A percentile compares a stretch with the other conserved stretches of the same genome.
These are phyloP conservation scores for Fraxinus sp. DNA, from an alignment of 305 asterid species.

Conservation along the genomic window DNA sequence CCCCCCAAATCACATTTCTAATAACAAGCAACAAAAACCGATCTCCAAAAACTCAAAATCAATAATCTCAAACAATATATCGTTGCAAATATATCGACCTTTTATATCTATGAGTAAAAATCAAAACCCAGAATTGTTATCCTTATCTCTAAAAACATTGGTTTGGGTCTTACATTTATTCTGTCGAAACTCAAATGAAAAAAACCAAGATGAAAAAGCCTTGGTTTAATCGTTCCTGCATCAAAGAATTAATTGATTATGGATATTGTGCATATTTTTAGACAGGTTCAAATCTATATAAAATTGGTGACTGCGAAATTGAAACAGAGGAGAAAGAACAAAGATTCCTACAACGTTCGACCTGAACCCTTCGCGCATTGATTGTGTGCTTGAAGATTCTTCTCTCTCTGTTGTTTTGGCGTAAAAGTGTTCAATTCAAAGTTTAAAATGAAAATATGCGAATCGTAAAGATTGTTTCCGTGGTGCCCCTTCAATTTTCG, in stretches of 20 bases:
- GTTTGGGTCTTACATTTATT: conserved; percentile 2
- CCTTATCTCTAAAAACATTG: neutral
- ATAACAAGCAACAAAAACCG: neutral
- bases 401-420: conserved; percentile 23
- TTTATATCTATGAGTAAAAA: conserved; percentile 2
- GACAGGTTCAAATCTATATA: neutral
- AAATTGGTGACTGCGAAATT: neutral
- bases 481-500: neutral
- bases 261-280: neutral
- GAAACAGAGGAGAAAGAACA: conserved; percentile 1
- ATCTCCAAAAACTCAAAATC: neutral
- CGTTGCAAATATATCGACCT: neutral
- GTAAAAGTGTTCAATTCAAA: conserved; percentile 35
- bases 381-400: neutral
- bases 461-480: neutral
- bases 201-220: conserved; percentile 16
- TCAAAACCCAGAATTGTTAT: conserved; percentile 4
- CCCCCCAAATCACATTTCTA: conserved; percentile 7
- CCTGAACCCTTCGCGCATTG: conserved; percentile 31
- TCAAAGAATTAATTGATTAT: conserved; percentile 4
- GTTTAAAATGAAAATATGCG: conserved; percentile 18
- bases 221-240: conserved; percentile 23
- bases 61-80: neutral
- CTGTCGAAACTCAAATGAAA: neutral
- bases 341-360: conserved; percentile 41